Percentiles rank a stretch among this genome's conserved stretches.
Evolutionary conservation across 2,329 filamentous ascomycete species (phyloP).

Genomic region (Neonectria magnoliae): DNA sequence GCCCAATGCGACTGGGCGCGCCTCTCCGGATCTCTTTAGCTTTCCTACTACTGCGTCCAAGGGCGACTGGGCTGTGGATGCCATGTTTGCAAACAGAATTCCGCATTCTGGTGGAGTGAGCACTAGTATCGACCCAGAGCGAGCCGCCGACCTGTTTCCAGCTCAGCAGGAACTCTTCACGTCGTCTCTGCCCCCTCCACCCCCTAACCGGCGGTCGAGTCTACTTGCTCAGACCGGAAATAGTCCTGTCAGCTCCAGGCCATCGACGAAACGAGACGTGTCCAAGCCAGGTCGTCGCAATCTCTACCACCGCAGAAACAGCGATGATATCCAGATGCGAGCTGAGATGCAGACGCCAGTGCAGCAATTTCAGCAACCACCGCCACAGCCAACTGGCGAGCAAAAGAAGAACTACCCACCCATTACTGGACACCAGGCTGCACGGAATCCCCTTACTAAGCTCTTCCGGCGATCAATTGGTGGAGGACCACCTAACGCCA

Average conservation of each 20-base stretch:
- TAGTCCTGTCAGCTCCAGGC: constrained; percentile 25
- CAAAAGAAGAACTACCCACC: constrained; percentile 60
- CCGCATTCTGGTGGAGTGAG: constrained; percentile 35
- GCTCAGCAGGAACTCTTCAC: constrained; percentile 53
- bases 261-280: constrained; percentile 26
- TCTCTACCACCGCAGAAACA: constrained; percentile 39
- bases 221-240: constrained; percentile 58
- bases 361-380: constrained; percentile 35
- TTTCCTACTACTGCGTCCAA: constrained; percentile 56
- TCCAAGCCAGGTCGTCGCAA: constrained; percentile 34
- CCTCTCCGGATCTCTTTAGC: constrained; percentile 64
- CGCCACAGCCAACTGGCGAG: constrained; percentile 35
- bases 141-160: constrained; percentile 58
- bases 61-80: constrained; percentile 58
- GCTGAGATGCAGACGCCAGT: constrained; percentile 40
- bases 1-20: constrained; percentile 44
- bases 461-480: constrained; percentile 63
- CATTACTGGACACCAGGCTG: constrained; percentile 54
- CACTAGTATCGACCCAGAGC: constrained; percentile 48
- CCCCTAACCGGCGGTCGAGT: constrained; percentile 64
- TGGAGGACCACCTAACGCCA: constrained; percentile 37
- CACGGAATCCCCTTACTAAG: constrained; percentile 58
- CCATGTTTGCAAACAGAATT: constrained; percentile 55
- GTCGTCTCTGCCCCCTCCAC: constrained; percentile 53
- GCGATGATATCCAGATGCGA: constrained; percentile 45